Evolutionary conservation across 495 filamentous ascomycete genomes (phyloP).

Genomic region (Glonium stellatum): DNA sequence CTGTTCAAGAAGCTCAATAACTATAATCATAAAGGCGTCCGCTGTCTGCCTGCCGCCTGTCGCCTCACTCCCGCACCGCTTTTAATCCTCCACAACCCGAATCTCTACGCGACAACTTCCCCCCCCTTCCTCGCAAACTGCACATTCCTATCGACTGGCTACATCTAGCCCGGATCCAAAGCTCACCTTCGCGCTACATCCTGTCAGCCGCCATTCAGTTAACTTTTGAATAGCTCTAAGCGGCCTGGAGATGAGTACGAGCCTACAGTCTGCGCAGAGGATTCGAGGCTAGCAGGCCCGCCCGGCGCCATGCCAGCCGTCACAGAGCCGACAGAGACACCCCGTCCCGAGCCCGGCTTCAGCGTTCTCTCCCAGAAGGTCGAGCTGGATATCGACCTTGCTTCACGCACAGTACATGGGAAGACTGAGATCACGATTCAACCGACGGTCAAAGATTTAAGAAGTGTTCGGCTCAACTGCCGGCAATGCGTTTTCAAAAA

Average conservation of each 20-base stretch:
- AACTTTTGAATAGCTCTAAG: too few relatives aligned
- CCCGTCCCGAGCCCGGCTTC: constrained; percentile 32
- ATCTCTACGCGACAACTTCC: too few relatives aligned
- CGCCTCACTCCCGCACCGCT: too few relatives aligned
- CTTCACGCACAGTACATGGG: constrained; percentile 64
- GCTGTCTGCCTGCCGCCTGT: too few relatives aligned
- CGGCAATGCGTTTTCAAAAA: constrained; percentile 71
- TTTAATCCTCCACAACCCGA: too few relatives aligned
- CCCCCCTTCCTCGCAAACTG: too few relatives aligned
- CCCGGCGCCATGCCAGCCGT: constrained; percentile 6
- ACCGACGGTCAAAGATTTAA: constrained; percentile 58
- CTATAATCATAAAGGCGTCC: too few relatives aligned
- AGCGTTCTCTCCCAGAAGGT: constrained; percentile 75
- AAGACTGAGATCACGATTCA: constrained; percentile 73
- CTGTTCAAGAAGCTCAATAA: too few relatives aligned
- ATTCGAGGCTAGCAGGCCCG: constrained; percentile 5
- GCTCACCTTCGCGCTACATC: too few relatives aligned
- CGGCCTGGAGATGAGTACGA: background rate
- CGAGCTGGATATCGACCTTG: constrained; percentile 81
- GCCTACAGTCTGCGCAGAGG: background rate
- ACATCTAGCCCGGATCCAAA: too few relatives aligned
- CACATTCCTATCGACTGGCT: too few relatives aligned
- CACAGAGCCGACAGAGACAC: background rate
- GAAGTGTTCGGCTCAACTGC: constrained; percentile 70
- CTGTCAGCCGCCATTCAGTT: too few relatives aligned